Evolutionary conservation across 2,329 filamentous ascomycete species (phyloP).

Genomic region (Ceratocystis eucalypticola): DNA sequence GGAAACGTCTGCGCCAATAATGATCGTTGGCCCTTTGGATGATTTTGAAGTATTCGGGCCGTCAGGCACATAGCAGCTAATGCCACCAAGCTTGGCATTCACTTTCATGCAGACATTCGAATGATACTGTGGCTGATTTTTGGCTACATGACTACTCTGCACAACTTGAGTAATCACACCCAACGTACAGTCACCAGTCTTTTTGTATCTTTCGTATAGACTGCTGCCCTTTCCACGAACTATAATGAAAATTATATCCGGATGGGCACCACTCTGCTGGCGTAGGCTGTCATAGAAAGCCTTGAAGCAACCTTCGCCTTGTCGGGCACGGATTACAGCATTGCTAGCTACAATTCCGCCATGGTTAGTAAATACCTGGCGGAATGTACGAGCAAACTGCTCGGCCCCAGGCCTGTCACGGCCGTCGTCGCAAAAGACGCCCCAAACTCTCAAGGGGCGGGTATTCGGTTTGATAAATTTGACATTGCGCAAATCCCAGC

Average conservation of each 20-base stretch:
- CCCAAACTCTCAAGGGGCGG: slow-evolving; percentile 56
- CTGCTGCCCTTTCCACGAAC: slow-evolving; percentile 37
- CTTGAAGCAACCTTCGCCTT: not conserved
- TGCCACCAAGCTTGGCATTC: slow-evolving; percentile 85
- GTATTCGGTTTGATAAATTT: slow-evolving; percentile 55
- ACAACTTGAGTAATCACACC: slow-evolving; percentile 76
- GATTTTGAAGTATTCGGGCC: slow-evolving; percentile 26
- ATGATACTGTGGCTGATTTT: slow-evolving; percentile 61
- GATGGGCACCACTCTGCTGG: not conserved
- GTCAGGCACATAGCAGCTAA: slow-evolving; percentile 38
- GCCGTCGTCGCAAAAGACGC: slow-evolving; percentile 40
- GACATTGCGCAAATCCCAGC: slow-evolving; percentile 67
- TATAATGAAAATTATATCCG: slow-evolving; percentile 15
- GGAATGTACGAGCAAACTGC: slow-evolving; percentile 32
- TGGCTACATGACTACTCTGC: slow-evolving; percentile 60
- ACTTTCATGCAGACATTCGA: slow-evolving; percentile 96
- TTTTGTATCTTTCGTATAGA: slow-evolving; percentile 80
- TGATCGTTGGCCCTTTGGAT: slow-evolving; percentile 43
- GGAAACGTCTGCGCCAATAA: slow-evolving; percentile 84
- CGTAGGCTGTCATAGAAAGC: not conserved
- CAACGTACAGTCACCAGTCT: slow-evolving; percentile 70
- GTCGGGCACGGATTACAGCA: slow-evolving; percentile 26
- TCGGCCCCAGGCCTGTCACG: slow-evolving; percentile 29
- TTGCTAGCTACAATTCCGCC: slow-evolving; percentile 33
- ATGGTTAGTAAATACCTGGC: slow-evolving; percentile 34